phyloP scores from a whole-genome alignment of 2,329 filamentous ascomycete genomes.

The Diaporthe vaccinii region DNA sequence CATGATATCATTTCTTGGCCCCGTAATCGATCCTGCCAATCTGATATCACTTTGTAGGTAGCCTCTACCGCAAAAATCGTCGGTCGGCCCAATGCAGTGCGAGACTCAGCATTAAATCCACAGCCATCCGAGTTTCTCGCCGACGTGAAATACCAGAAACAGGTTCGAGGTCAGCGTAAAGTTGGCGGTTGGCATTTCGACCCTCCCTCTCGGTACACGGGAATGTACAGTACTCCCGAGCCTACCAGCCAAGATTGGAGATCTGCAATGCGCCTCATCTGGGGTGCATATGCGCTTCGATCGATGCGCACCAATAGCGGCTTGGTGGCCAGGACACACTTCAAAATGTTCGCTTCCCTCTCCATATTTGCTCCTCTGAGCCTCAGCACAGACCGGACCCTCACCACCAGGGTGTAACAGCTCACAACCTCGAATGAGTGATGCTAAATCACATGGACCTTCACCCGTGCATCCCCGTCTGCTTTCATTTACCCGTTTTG shows the following conservation, averaged over 20 bases:
- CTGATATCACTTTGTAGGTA: neutral
- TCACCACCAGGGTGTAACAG: conserved; percentile 25
- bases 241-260: conserved; percentile 26
- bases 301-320: conserved; percentile 40
- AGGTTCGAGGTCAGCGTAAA: neutral
- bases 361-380: conserved; percentile 22
- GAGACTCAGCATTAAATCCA: neutral
- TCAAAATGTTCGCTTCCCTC: neutral
- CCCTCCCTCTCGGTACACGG: conserved; percentile 31
- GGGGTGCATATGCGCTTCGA: conserved; percentile 36
- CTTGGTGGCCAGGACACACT: neutral
- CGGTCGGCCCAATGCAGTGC: neutral
- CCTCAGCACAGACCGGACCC: conserved; percentile 25
- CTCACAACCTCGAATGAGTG: conserved; percentile 3
- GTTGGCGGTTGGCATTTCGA: conserved; percentile 11
- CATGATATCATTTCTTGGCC: neutral
- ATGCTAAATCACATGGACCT: conserved; percentile 18
- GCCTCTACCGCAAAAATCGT: neutral
- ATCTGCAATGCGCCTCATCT: conserved; percentile 37
- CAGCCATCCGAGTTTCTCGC: neutral
- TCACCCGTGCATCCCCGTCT: conserved; percentile 6
- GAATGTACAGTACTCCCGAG: conserved; percentile 11
- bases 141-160: neutral
- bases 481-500: conserved; percentile 17
- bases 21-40: neutral